phyloP scores from a whole-genome alignment of 2,329 filamentous ascomycete genomes.

The Venturia oleaginea region DNA sequence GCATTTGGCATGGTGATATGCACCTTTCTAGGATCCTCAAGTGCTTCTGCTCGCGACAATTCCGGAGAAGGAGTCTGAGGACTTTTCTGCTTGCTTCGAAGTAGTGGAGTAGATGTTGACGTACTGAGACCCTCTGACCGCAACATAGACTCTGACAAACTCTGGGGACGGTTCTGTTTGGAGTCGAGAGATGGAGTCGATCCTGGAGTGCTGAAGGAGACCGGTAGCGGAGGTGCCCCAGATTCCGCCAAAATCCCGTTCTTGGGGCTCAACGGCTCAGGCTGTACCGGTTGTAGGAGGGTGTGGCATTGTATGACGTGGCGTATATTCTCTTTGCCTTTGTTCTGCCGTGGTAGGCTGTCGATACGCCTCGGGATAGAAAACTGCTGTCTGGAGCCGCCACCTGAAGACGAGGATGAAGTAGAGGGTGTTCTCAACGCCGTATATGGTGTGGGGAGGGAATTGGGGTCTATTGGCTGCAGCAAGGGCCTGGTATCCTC shows the following conservation, averaged over 20 bases:
- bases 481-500: background rate
- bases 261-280: background rate
- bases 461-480: background rate
- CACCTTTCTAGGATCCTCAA: background rate
- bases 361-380: background rate
- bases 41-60: background rate
- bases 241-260: background rate
- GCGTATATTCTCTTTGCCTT: background rate
- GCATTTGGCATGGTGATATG: conserved; percentile 2
- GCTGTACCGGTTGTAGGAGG: background rate
- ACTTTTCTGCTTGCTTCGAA: background rate
- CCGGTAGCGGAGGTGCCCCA: background rate
- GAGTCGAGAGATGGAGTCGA: background rate
- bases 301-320: background rate
- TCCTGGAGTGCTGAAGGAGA: background rate
- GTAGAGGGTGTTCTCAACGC: background rate
- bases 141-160: background rate
- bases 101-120: background rate
- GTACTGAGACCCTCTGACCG: background rate
- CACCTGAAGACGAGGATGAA: background rate
- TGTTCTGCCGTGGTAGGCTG: background rate
- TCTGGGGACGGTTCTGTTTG: background rate
- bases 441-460: background rate
- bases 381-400: background rate
- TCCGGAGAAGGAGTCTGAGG: background rate